phyloP scores from a whole-genome alignment of 2,329 filamentous ascomycete species.

The Trichoderma sp. region DNA sequence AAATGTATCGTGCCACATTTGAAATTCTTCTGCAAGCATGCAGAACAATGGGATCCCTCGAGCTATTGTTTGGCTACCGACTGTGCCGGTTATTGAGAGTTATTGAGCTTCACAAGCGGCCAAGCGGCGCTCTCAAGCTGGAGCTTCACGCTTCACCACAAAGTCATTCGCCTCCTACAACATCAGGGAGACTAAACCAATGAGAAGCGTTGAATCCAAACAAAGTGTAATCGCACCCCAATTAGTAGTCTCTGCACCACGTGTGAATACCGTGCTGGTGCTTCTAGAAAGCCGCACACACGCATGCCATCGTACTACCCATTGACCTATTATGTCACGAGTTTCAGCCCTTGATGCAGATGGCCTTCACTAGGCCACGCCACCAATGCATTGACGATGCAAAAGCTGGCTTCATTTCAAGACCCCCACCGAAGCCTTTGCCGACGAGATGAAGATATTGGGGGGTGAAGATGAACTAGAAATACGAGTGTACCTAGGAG shows the following conservation, averaged over 20 bases:
- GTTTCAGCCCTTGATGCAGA: background rate
- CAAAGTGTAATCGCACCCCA: background rate
- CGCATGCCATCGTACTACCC: background rate
- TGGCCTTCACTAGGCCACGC: background rate
- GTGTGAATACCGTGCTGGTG: background rate
- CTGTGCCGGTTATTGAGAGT: background rate
- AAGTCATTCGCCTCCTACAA: background rate
- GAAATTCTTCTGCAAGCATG: background rate
- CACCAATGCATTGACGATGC: background rate
- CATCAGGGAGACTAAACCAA: background rate
- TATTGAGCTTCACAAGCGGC: background rate
- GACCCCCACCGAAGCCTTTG: background rate
- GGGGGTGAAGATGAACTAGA: background rate
- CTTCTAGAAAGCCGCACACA: constrained; percentile 2
- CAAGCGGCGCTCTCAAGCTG: background rate
- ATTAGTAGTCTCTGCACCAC: background rate
- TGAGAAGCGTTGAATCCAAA: background rate
- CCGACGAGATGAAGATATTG: background rate
- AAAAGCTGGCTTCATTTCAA: background rate
- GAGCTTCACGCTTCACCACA: background rate
- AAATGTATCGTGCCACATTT: background rate
- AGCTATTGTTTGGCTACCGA: background rate
- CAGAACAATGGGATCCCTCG: background rate
- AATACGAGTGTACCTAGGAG: background rate
- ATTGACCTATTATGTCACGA: background rate